Conservation (phyloP, 2,329 filamentous ascomycete genomes). For the Hypoxylon sp. region DNA sequence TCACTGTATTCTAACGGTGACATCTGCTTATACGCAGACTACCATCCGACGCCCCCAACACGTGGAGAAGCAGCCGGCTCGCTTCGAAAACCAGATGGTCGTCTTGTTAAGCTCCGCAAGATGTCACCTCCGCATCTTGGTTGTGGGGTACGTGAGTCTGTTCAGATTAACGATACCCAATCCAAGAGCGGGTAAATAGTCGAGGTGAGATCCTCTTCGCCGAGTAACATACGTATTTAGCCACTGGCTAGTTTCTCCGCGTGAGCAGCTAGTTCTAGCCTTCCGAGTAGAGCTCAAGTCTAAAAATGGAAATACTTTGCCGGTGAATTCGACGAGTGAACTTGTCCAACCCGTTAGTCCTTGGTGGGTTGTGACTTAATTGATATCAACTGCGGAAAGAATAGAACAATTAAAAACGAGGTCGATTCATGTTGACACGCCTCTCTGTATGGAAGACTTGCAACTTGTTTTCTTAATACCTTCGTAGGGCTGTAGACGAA, state of each 20-base stretch:
- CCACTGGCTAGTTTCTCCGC: conserved; percentile 38
- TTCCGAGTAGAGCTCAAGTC: conserved; percentile 4
- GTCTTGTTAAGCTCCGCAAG: conserved; percentile 44
- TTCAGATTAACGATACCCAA: conserved; percentile 33
- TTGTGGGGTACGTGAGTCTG: conserved; percentile 42
- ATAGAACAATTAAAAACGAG: not conserved
- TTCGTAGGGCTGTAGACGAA: not conserved
- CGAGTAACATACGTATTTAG: conserved; percentile 49
- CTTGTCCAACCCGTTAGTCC: not conserved
- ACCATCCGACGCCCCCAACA: conserved; percentile 27
- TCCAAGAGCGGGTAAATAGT: conserved; percentile 51
- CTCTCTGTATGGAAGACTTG: not conserved
- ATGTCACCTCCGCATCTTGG: conserved; percentile 47
- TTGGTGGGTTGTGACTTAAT: not conserved
- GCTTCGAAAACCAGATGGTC: conserved; percentile 32
- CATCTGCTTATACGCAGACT: conserved; percentile 27
- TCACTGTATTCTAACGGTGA: conserved; percentile 32
- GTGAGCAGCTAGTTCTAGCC: conserved; percentile 37
- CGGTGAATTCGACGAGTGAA: not conserved
- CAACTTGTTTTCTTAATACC: not conserved
- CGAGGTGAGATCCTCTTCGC: conserved; percentile 47
- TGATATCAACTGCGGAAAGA: not conserved
- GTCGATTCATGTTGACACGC: not conserved
- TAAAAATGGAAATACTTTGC: conserved; percentile 25
- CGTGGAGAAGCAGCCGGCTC: conserved; percentile 34